These are phyloP conservation scores for Jackrogersella multiformis DNA, from an alignment of 495 filamentous ascomycete species.

Conservation along the genomic window DNA sequence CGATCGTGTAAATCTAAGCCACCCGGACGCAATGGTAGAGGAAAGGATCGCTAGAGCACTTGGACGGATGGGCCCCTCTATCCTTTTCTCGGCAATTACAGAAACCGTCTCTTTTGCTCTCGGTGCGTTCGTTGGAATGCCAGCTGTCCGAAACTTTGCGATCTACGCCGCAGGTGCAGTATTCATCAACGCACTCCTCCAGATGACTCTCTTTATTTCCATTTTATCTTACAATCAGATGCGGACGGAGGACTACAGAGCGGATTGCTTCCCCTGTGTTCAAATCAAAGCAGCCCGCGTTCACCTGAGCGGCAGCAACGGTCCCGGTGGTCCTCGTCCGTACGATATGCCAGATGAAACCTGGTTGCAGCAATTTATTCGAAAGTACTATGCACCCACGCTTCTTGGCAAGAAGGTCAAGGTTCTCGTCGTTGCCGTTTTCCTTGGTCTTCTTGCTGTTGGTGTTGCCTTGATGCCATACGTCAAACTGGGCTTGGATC, in stretches of 20 bases:
- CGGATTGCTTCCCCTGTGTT: slow-evolving; percentile 94
- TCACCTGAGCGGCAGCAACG: slow-evolving; percentile 53
- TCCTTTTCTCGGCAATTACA: slow-evolving; percentile 91
- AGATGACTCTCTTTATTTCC: slow-evolving; percentile 95
- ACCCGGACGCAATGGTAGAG: slow-evolving; percentile 86
- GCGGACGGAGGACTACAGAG: slow-evolving; percentile 82
- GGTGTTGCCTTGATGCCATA: slow-evolving; percentile 84
- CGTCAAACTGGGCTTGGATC: slow-evolving; percentile 87
- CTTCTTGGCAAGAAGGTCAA: slow-evolving; percentile 83
- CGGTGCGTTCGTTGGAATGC: slow-evolving; percentile 96
- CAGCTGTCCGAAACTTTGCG: slow-evolving; percentile 95
- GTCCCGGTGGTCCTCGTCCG: slow-evolving; percentile 49
- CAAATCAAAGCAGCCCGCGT: slow-evolving; percentile 71
- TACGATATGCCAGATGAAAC: slow-evolving; percentile 83
- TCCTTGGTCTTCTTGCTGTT: slow-evolving; percentile 87
- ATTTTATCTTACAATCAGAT: slow-evolving; percentile 90
- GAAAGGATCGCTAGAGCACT: slow-evolving; percentile 83
- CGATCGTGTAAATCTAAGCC: slow-evolving; percentile 88
- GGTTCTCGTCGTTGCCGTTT: slow-evolving; percentile 74
- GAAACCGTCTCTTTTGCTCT: slow-evolving; percentile 93
- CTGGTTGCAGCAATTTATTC: slow-evolving; percentile 81
- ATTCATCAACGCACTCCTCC: slow-evolving; percentile 92
- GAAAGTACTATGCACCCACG: slow-evolving; percentile 84
- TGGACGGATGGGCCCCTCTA: slow-evolving; percentile 94
- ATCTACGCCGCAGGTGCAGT: slow-evolving; percentile 96